A percentile compares a stretch with the other conserved stretches of the same genome.
phyloP scores from a whole-genome alignment of 306 rosid species.

The Dryas drummondii region DNA sequence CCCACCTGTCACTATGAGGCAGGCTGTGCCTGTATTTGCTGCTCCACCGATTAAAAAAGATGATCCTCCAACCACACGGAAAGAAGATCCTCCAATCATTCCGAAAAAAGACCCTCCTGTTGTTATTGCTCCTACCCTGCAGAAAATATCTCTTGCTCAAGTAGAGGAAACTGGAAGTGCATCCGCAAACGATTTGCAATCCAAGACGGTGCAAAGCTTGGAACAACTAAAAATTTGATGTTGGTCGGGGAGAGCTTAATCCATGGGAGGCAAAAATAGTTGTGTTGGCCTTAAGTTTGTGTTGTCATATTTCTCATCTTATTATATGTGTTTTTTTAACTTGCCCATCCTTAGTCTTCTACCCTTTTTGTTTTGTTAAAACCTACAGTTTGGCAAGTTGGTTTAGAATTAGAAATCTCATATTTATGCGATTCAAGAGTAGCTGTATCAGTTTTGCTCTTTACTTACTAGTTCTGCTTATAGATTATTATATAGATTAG shows the following conservation, averaged over 20 bases:
- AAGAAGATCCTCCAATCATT: slow-evolving; percentile 34
- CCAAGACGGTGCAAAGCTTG: slow-evolving; percentile 51
- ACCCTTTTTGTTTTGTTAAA: slow-evolving; percentile 52
- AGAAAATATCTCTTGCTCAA: slow-evolving; percentile 39
- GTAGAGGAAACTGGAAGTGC: slow-evolving; percentile 36
- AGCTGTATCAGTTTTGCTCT: slow-evolving; percentile 37
- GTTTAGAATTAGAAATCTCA: slow-evolving; percentile 54
- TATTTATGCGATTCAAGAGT: slow-evolving; percentile 49
- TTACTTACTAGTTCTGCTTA: slow-evolving; percentile 10
- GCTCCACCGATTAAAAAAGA: slow-evolving; percentile 64
- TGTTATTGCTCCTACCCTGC: slow-evolving; percentile 19
- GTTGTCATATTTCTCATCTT: slow-evolving; percentile 42
- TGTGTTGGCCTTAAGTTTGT: slow-evolving; percentile 46
- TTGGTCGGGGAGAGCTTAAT: slow-evolving; percentile 27
- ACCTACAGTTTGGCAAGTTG: slow-evolving; percentile 63
- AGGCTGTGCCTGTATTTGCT: slow-evolving; percentile 73
- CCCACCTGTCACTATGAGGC: slow-evolving; percentile 74
- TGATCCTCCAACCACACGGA: slow-evolving; percentile 36
- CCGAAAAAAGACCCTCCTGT: slow-evolving; percentile 27
- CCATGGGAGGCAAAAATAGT: slow-evolving; percentile 45
- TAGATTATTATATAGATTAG: no score
- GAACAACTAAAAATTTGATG: slow-evolving; percentile 71
- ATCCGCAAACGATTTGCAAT: slow-evolving; percentile 32
- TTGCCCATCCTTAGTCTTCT: slow-evolving; percentile 30
- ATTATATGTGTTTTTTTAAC: slow-evolving; percentile 43